Base-by-base conservation (phyloP, 2,329 filamentous ascomycete genomes). In the Rhynchosporium agropyri region DNA sequence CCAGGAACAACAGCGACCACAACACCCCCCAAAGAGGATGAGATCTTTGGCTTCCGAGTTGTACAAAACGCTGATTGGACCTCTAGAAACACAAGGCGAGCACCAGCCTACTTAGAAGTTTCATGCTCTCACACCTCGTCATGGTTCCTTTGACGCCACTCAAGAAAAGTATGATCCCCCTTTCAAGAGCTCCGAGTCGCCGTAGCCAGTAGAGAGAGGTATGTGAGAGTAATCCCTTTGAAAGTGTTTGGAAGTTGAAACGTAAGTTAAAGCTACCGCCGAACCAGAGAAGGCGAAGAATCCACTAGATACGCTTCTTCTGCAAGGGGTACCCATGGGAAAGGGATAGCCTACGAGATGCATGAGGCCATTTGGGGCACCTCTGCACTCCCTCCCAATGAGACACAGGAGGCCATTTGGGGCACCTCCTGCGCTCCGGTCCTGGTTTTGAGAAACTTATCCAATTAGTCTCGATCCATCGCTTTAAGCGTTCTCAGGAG, bases 331-430 rank as follows among this genome's bases (percentile, higher is more conserved):
- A 3, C 36, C 36, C n/a, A n/a, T 38, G 49, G 49, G 49, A 53
- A 53, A 26, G n/a, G 43, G 8, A 46, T 8, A 51, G 33, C 6
- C 15, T n/a, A 38, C 10, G 50, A 42, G 50, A 51, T 20, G 28
- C 50, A 28, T 4, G 49, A 45, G 42, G 13, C 42, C 42, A 6
- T 45, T 45, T 45, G 42, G 42, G 42, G 42, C 42, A n/a, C 42
- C 42, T 45, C 40, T 45, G 42, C 42, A n/a, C 42, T 45, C 42
- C 42, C 20, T n/a, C 31, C 29, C n/a, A 33, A 38, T 10, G 50
- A 54, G 50, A 54, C 33, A 38, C 36, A 54, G 40, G 50, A 40
- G 36, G 50, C 36, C 50, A 42, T 54, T 54, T 54, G 50, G 50
- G 50, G 9, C 36, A 54, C 50, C 50, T 29, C 50, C 20, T 54